Evolutionary conservation across 1,139 yeast species (phyloP), one percentile per base, ranked within the genome.

Genomic region (Saccharomycopsis phalli): DNA sequence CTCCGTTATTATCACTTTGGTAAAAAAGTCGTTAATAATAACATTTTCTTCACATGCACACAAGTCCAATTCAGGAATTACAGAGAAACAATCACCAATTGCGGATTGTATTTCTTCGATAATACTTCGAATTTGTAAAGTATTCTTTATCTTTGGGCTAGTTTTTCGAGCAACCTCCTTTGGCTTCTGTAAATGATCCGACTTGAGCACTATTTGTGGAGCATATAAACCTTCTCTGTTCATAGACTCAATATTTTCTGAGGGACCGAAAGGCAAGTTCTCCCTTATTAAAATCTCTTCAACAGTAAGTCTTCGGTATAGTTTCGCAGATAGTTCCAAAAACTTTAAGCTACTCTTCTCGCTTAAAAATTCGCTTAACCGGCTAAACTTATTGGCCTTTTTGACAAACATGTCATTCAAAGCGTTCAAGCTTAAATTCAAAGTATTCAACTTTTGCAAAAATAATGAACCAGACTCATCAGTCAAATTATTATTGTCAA

Each of bases 121-220:
- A 32, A 76, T 61, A 44, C 65, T 65, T 42, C 86, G 66, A 17
- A 77, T 54, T 48, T 77, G 76, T 2, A 73, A 57, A 0, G 80
- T 60, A 50, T 81, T 81, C 50, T 80, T 81, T 58, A 65, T 75
- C 47, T 71, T 70, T 1, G 80, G 71, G 34, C 69, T 66, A 3
- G 71, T 66, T 8, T 64, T 65, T n/a, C n/a, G n/a, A n/a, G n/a
- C n/a, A n/a, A n/a, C n/a, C 27, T 66, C 68, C 41, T 55, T 59
- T 40, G 60, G 60, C 5, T 27, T 19, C 21, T 37, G 25, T 20
- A 26, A 54, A 26, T 45, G 40, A 0, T 69, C 68, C 17, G 62
- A 60, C 2, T 62, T 63, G 2, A 63, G 52, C 43, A 57, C 59
- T 4, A 67, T 53, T 37, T 62, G 64, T 5, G 66, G 49, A 2